Evolutionary conservation across 2,329 filamentous ascomycete species (phyloP), one percentile per base, ranked within the genome.

Genomic region (Aspergillus latus): DNA sequence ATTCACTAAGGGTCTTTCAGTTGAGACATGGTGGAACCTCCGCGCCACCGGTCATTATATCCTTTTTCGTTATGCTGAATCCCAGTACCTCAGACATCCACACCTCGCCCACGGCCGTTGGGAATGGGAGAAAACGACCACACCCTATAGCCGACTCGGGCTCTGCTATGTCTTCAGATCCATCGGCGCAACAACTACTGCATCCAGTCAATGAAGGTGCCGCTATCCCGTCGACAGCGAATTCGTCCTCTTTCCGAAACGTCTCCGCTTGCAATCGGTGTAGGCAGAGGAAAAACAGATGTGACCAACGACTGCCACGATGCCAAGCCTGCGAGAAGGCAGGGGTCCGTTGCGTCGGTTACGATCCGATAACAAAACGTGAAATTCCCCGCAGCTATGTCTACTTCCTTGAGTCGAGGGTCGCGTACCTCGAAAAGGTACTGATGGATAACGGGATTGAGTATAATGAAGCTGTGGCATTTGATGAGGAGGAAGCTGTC

Each of bases 201-300:
- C 60, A 57, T 44, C 21, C 57, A 37, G 49, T 64, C 59, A 60
- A 55, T 37, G 63, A 64, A 37, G 57, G 44, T n/a, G 10, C 57
- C 4, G 47, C 59, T n/a, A 58, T 63, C 40, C 59, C 62, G 43
- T 66, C 69, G 10, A 59, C 65, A 34, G 61, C 68, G 28, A 66
- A 65, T 46, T 74, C 74, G 44, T 76, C 78, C 7, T 76, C 77
- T 63, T 93, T 93, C 68, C 87, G 89, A 66, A 93, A 92, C 72
- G 93, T 97, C 62, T 95, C 90, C 72, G 93, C 93, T 55, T 97
- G 93, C 76, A 96, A 97, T 77, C 85, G 92, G 40, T 97, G 93
- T 74, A 85, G 93, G 45, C 78, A 95, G 72, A 85, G 93, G 68
- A 97, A 97, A 80, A 97, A 97, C 72, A 84, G 92, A 52, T 97